Percentiles rank a stretch among this genome's conserved stretches.
Conservation (phyloP, 2,329 filamentous ascomycete genomes). For the Fusarium begoniae region DNA sequence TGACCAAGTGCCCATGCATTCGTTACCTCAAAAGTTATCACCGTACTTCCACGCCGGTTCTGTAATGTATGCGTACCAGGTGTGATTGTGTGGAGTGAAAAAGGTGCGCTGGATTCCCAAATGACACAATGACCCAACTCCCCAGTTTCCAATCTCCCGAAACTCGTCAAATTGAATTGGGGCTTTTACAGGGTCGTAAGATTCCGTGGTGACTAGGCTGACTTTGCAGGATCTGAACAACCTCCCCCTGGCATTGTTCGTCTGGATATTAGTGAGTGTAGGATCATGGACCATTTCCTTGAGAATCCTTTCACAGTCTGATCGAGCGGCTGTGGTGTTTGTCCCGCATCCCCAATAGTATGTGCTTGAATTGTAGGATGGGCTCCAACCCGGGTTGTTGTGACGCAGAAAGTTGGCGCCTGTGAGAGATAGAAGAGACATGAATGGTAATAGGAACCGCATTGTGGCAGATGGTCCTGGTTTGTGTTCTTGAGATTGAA, state of each 20-base stretch:
- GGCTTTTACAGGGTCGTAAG: background rate
- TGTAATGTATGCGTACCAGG: background rate
- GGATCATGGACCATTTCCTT: background rate
- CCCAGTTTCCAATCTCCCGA: background rate
- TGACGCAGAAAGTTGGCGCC: background rate
- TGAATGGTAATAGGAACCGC: background rate
- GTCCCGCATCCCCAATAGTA: background rate
- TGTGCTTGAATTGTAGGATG: background rate
- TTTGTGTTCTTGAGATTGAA: background rate
- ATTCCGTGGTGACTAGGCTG: fast-evolving
- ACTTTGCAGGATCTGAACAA: background rate
- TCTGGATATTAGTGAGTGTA: too few species aligned
- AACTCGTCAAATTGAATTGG: background rate
- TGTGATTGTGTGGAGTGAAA: background rate
- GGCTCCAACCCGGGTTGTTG: background rate
- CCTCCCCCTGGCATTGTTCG: too few species aligned
- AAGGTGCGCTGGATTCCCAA: background rate
- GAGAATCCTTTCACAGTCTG: background rate
- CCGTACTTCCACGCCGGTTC: background rate
- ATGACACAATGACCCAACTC: background rate
- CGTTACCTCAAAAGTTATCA: background rate
- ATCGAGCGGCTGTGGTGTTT: background rate
- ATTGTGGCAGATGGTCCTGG: background rate
- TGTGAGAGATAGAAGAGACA: background rate
- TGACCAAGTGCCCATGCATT: background rate